These are phyloP conservation scores for Cladophialophora exuberans DNA, from an alignment of 2,329 filamentous ascomycete species.

Conservation along the genomic window DNA sequence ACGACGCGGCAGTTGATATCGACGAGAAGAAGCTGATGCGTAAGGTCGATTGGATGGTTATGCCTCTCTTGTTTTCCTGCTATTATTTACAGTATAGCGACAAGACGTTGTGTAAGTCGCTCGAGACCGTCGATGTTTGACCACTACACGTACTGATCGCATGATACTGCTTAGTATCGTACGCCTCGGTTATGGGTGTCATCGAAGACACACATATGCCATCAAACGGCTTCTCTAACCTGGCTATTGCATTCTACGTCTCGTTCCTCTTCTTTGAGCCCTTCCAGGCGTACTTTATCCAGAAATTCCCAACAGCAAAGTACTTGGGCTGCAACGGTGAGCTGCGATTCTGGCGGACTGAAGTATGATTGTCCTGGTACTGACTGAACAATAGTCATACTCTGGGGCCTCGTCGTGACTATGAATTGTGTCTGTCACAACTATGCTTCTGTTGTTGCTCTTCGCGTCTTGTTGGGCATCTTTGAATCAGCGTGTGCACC, in stretches of 20 bases:
- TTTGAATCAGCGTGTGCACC: slow-evolving; percentile 61
- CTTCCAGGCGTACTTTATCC: slow-evolving; percentile 60
- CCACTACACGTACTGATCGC: too few species aligned
- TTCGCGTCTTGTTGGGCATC: slow-evolving; percentile 56
- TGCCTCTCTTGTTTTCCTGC: slow-evolving; percentile 56
- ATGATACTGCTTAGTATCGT: slow-evolving; percentile 46
- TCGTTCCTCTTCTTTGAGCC: slow-evolving; percentile 61
- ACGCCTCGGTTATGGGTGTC: slow-evolving; percentile 65
- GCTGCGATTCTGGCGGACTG: background rate
- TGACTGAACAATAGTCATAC: slow-evolving; percentile 29
- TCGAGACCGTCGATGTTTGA: slow-evolving; percentile 55
- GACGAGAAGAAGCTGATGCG: slow-evolving; percentile 37
- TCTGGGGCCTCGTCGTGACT: slow-evolving; percentile 55
- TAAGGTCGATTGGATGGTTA: slow-evolving; percentile 47
- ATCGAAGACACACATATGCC: slow-evolving; percentile 55
- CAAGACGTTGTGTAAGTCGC: slow-evolving; percentile 53
- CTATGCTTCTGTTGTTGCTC: slow-evolving; percentile 54
- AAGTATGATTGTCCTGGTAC: background rate
- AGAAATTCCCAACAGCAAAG: slow-evolving; percentile 57
- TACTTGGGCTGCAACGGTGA: slow-evolving; percentile 50
- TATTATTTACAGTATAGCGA: slow-evolving; percentile 60
- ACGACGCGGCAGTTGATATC: slow-evolving; percentile 37
- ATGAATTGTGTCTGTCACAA: slow-evolving; percentile 55
- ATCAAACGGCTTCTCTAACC: slow-evolving; percentile 63
- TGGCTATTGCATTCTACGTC: slow-evolving; percentile 64